Percentiles rank a stretch among this genome's conserved stretches.
Conservation (phyloP, 108 stramenopile species). For the Skeletonema tropicum region DNA sequence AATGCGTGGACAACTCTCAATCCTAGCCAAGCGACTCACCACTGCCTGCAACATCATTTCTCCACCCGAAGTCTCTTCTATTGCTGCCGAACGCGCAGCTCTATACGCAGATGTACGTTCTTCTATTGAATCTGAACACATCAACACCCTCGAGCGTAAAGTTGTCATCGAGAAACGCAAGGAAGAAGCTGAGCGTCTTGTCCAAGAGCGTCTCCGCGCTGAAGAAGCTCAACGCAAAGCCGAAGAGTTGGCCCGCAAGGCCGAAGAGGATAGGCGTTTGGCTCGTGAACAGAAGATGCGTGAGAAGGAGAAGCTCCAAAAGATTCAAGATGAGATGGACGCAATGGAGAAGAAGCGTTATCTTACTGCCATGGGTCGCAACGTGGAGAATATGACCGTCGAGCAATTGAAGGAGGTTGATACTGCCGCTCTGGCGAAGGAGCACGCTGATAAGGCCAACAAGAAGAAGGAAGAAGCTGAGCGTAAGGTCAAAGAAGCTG, state of each 20-base stretch:
- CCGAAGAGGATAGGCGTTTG: slow-evolving; percentile 84
- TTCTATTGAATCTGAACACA: slow-evolving; percentile 76
- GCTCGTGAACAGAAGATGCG: slow-evolving; percentile 77
- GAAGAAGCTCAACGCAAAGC: slow-evolving; percentile 69
- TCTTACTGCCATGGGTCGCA: slow-evolving; percentile 79
- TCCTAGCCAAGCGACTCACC: slow-evolving; percentile 70
- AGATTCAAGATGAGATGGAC: slow-evolving; percentile 91
- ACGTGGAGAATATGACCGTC: slow-evolving; percentile 90
- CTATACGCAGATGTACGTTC: slow-evolving; percentile 75
- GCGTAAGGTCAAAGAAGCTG: slow-evolving; percentile 83
- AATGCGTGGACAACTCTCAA: slow-evolving; percentile 81
- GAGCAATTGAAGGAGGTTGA: slow-evolving; percentile 70
- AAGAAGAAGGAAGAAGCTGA: slow-evolving; percentile 94
- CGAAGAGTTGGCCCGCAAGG: slow-evolving; percentile 85
- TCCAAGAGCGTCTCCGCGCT: slow-evolving; percentile 69
- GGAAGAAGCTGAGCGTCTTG: slow-evolving; percentile 87
- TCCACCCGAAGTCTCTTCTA: slow-evolving; percentile 47
- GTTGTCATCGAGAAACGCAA: slow-evolving; percentile 90
- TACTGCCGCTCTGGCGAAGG: slow-evolving; percentile 77
- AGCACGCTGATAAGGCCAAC: slow-evolving; percentile 83
- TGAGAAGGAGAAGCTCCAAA: slow-evolving; percentile 88
- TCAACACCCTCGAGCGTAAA: slow-evolving; percentile 79
- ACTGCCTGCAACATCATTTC: slow-evolving; percentile 54
- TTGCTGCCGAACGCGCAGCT: slow-evolving; percentile 32
- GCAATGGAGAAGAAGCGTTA: slow-evolving; percentile 80